These are phyloP conservation scores for Zymoseptoria brevis DNA, from an alignment of 2,329 filamentous ascomycete species.

Conservation along the genomic window DNA sequence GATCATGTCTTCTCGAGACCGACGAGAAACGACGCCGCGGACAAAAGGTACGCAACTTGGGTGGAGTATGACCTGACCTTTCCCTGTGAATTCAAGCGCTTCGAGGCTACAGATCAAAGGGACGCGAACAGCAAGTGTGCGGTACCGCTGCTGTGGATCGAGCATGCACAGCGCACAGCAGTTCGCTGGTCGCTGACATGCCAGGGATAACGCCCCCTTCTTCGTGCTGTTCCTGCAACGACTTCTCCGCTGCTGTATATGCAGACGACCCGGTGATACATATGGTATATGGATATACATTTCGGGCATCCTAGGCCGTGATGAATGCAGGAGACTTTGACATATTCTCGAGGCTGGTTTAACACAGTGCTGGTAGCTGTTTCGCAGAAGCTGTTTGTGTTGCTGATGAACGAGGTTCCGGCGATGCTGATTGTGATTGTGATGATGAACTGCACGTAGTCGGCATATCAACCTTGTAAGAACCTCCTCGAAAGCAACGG, in stretches of 20 bases:
- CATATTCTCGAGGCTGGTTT: slow-evolving; percentile 9
- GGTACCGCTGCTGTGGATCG: too few species aligned
- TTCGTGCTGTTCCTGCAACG: too few species aligned
- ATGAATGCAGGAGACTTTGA: slow-evolving; percentile 14
- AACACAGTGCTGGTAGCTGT: not conserved
- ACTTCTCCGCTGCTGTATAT: too few species aligned
- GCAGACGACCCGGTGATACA: too few species aligned
- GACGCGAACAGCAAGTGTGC: too few species aligned
- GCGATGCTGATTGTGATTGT: not conserved
- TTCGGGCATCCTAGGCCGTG: slow-evolving; percentile 6
- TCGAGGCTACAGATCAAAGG: too few species aligned
- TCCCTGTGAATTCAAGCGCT: too few species aligned
- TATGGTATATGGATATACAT: slow-evolving; percentile 3
- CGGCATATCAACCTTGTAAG: not conserved
- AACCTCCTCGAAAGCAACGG: not conserved
- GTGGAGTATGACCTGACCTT: too few species aligned
- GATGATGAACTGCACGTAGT: not conserved
- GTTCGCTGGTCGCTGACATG: too few species aligned
- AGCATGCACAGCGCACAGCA: too few species aligned
- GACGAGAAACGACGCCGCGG: not conserved
- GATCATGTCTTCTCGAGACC: not conserved
- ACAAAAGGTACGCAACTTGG: not conserved
- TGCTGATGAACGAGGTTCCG: not conserved
- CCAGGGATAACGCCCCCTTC: too few species aligned
- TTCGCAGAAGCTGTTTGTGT: not conserved